These are phyloP conservation scores for Ceratorhiza oryzae-sativae DNA, from an alignment of 1,284 basidiomycete species.

Conservation along the genomic window DNA sequence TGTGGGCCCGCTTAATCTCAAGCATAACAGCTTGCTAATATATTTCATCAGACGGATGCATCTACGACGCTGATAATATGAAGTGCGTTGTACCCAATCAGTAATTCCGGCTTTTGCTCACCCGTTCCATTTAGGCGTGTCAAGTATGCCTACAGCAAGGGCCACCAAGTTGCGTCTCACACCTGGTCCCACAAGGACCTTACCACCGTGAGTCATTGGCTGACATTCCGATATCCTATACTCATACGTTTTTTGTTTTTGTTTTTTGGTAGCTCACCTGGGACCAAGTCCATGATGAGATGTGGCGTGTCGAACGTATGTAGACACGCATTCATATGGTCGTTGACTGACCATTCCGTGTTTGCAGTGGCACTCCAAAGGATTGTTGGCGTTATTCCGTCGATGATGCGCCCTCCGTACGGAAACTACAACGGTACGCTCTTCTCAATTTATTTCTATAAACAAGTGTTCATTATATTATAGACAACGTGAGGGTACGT, in stretches of 20 bases:
- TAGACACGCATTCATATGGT: neutral
- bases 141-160: constrained; percentile 28
- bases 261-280: constrained; percentile 31
- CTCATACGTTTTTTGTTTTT: neutral
- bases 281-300: constrained; percentile 41
- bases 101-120: neutral
- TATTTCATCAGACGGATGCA: constrained; percentile 32
- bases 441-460: neutral
- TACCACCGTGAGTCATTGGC: constrained; percentile 10
- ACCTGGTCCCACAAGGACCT: constrained; percentile 38
- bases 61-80: constrained; percentile 41
- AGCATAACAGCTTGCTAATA: neutral
- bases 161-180: constrained; percentile 42
- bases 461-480: neutral
- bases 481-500: constrained; percentile 26
- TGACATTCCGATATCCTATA: neutral
- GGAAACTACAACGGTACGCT: constrained; percentile 43
- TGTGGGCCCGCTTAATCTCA: neutral
- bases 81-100: neutral
- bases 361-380: constrained; percentile 39
- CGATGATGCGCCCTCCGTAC: constrained; percentile 43
- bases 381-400: constrained; percentile 39
- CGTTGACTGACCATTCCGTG: neutral
- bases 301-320: constrained; percentile 33
- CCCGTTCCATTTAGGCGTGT: constrained; percentile 31